Percentiles rank a stretch among this genome's conserved stretches.
phyloP scores from a whole-genome alignment of 306 rosid species.

The Cicer pinnatifidum region DNA sequence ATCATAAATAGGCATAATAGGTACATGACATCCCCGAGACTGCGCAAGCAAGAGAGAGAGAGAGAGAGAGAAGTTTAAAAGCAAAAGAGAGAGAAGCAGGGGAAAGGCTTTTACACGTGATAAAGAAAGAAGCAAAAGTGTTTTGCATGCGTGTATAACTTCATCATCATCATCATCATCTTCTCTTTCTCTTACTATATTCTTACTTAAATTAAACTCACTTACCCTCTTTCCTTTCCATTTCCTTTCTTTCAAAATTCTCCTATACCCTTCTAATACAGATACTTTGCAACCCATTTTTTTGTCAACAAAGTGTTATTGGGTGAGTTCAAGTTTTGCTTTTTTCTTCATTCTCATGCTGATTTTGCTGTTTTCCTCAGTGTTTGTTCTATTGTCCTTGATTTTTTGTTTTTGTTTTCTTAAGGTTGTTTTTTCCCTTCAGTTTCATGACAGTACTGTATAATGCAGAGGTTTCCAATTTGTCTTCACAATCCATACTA shows the following conservation, averaged over 20 bases:
- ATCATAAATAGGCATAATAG: conserved; percentile 27
- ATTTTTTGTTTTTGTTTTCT: conserved; percentile 27
- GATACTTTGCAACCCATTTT: neutral
- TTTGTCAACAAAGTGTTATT: neutral
- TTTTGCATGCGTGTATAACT: conserved; percentile 57
- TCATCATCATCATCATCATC: conserved; percentile 33
- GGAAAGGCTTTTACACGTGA: conserved; percentile 52
- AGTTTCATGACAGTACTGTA: too few species aligned
- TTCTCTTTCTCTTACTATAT: neutral
- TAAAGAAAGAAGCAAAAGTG: conserved; percentile 46
- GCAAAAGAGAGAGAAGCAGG: conserved; percentile 39
- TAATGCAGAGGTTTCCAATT: conserved; percentile 28
- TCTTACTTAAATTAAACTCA: conserved; percentile 13
- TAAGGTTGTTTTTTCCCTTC: conserved; percentile 35
- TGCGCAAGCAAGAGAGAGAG: conserved; percentile 52
- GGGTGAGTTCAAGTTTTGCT: conserved; percentile 35
- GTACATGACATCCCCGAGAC: conserved; percentile 62
- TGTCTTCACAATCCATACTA: conserved; percentile 21
- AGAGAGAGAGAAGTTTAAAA: conserved; percentile 32
- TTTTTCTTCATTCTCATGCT: conserved; percentile 7
- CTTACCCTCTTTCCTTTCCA: neutral
- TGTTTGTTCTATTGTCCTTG: conserved; percentile 39
- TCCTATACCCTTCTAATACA: neutral
- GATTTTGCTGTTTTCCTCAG: conserved; percentile 36
- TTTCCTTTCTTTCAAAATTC: neutral